Conservation (phyloP, 768 basidiomycete genomes). For the Psilocybe cubensis region DNA sequence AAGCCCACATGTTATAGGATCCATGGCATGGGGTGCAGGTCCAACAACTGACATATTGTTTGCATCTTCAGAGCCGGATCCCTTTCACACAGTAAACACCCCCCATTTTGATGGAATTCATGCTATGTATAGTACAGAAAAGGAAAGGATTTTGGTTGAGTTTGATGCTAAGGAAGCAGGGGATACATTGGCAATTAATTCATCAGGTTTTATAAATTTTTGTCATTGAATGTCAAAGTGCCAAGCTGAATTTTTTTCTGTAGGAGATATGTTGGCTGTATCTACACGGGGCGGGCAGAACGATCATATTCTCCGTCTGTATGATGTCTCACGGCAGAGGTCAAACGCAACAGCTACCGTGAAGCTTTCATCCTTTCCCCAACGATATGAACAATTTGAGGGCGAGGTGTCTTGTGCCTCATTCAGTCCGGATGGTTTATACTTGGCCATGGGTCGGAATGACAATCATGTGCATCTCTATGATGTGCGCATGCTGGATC, state of each 20-base stretch:
- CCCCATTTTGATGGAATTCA: slow-evolving; percentile 45
- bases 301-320: slow-evolving; percentile 48
- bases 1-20: slow-evolving; percentile 39
- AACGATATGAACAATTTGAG: slow-evolving; percentile 19
- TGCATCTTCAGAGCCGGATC: slow-evolving; percentile 56
- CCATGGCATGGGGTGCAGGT: slow-evolving; percentile 55
- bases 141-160: slow-evolving; percentile 23
- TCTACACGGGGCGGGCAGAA: slow-evolving; percentile 32
- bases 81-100: not conserved
- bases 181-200: slow-evolving; percentile 51
- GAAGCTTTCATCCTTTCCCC: slow-evolving; percentile 38
- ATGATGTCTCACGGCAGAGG: slow-evolving; percentile 46
- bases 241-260: not conserved
- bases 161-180: slow-evolving; percentile 56
- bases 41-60: slow-evolving; percentile 45
- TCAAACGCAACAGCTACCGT: slow-evolving; percentile 30
- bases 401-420: slow-evolving; percentile 52
- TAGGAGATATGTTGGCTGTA: slow-evolving; percentile 28
- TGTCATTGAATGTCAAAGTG: not conserved
- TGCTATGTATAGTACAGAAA: slow-evolving; percentile 48
- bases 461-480: slow-evolving; percentile 68
- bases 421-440: slow-evolving; percentile 65
- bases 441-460: slow-evolving; percentile 60
- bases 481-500: slow-evolving; percentile 56
- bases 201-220: slow-evolving; percentile 38